Evolutionary conservation across 768 basidiomycete genomes (phyloP).

Genomic region (Ramaria sp.): DNA sequence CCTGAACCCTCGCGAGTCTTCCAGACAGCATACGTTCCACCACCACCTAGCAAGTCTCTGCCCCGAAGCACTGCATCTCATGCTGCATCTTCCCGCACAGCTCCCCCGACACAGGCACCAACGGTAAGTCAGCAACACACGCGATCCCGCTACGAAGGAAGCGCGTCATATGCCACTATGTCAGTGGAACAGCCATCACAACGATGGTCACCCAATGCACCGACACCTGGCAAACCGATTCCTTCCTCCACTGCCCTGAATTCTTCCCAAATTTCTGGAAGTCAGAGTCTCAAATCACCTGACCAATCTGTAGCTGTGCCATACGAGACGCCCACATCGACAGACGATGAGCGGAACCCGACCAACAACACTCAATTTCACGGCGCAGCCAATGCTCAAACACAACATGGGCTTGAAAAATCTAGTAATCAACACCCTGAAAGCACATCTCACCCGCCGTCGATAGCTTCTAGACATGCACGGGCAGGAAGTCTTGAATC

Average conservation of each 20-base stretch:
- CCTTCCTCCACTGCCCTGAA: neutral
- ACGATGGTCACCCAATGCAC: neutral
- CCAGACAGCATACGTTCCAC: conserved; percentile 16
- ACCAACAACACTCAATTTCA: neutral
- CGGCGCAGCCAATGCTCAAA: neutral
- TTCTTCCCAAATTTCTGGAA: neutral
- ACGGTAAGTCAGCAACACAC: conserved; percentile 15
- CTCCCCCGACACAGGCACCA: conserved; percentile 1
- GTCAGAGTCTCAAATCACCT: too few species aligned
- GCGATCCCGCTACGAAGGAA: conserved; percentile 8
- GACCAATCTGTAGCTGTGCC: neutral
- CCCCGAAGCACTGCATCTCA: conserved; percentile 15
- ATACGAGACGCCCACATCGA: neutral
- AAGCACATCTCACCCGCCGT: neutral
- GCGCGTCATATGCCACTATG: neutral
- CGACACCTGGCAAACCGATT: neutral
- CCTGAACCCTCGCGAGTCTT: neutral
- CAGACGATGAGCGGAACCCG: neutral
- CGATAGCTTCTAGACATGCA: neutral
- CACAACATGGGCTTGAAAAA: neutral
- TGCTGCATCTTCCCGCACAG: conserved; percentile 19
- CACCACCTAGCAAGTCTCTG: conserved; percentile 29
- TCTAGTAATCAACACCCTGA: neutral
- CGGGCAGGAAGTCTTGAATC: neutral
- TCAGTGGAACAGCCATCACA: neutral